Conservation (phyloP, 2,329 filamentous ascomycete genomes). For the Fusarium incarnatum region DNA sequence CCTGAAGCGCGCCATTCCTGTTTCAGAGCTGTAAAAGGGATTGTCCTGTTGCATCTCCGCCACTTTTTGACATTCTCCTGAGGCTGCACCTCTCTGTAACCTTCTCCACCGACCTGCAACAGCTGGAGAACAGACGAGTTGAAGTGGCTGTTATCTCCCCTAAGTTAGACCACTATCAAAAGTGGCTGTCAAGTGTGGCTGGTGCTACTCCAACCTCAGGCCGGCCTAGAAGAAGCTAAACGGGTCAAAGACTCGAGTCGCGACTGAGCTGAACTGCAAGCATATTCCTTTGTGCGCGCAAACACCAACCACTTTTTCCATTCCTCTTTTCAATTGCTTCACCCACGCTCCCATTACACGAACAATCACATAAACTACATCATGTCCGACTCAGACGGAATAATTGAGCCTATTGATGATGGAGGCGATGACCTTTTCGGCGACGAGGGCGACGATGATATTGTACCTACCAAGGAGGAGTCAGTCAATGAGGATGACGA, state of each 20-base stretch:
- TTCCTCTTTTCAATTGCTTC: not conserved
- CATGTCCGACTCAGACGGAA: constrained; percentile 70
- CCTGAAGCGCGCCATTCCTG: constrained; percentile 45
- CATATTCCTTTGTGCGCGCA: constrained; percentile 22
- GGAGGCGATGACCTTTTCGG: constrained; percentile 73
- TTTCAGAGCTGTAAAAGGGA: constrained; percentile 27
- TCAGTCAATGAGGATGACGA: constrained; percentile 73
- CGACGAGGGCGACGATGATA: constrained; percentile 69
- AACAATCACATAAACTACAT: not conserved
- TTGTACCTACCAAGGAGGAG: constrained; percentile 70
- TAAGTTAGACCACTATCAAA: not conserved
- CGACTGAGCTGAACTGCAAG: constrained; percentile 20
- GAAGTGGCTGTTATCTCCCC: constrained; percentile 7
- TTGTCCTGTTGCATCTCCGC: constrained; percentile 7
- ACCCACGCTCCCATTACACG: not conserved
- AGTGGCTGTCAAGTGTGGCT: constrained; percentile 11
- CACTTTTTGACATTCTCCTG: constrained; percentile 21
- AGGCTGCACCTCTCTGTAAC: constrained; percentile 26
- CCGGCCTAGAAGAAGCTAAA: constrained; percentile 20
- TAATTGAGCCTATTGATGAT: constrained; percentile 64
- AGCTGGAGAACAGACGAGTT: not conserved
- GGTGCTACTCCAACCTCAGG: constrained; percentile 16
- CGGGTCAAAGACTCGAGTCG: constrained; percentile 17
- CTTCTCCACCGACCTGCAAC: constrained; percentile 30
- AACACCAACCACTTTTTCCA: constrained; percentile 12